A percentile compares a stretch with the other conserved stretches of the same genome.
These are phyloP conservation scores for Lodderomyces margitis DNA, from an alignment of 1,139 yeast genomes.

Conservation along the genomic window DNA sequence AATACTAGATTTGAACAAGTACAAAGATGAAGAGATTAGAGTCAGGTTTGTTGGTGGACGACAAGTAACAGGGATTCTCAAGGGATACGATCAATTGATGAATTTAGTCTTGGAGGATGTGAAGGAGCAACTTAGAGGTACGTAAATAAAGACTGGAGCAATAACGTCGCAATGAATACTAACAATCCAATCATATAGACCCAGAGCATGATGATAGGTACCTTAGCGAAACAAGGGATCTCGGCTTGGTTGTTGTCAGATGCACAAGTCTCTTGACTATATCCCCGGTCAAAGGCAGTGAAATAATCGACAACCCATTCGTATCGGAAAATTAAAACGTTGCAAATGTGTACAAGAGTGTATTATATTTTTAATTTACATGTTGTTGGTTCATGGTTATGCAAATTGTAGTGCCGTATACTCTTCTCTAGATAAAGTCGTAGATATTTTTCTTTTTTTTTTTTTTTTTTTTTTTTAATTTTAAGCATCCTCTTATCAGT, in stretches of 20 bases:
- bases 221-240: constrained; percentile 54
- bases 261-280: constrained; percentile 81
- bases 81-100: constrained; percentile 92
- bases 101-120: constrained; percentile 88
- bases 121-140: constrained; percentile 62
- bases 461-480: not conserved
- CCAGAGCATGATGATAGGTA: constrained; percentile 55
- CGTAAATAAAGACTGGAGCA: constrained; percentile 17
- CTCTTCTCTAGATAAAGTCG: not conserved
- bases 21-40: constrained; percentile 68
- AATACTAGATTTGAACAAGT: constrained; percentile 76
- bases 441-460: not conserved
- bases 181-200: constrained; percentile 34
- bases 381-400: not conserved
- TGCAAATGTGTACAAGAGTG: not conserved
- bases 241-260: constrained; percentile 82
- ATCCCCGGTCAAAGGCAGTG: constrained; percentile 83
- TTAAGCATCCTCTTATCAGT: not conserved
- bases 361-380: not conserved
- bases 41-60: constrained; percentile 91
- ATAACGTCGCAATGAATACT: constrained; percentile 1
- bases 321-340: constrained; percentile 17
- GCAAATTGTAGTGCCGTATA: too few species aligned
- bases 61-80: constrained; percentile 69
- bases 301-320: constrained; percentile 74